Conservation (phyloP, 768 basidiomycete species). For the Sutorius australiensis region DNA sequence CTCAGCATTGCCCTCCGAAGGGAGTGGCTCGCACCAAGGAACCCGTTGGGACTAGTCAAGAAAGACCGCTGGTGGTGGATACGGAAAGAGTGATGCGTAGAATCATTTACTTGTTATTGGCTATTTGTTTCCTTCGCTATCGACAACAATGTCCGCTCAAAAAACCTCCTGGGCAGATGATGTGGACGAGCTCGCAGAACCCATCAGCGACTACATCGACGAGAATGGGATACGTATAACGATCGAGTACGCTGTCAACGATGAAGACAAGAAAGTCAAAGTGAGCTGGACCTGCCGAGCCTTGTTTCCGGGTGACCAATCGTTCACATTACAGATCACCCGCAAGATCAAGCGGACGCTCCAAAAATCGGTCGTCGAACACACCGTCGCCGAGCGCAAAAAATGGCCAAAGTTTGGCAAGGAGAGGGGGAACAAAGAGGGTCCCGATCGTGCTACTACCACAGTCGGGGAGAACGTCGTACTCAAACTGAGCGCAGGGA, state of each 20-base stretch:
- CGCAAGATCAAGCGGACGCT: conserved; percentile 81
- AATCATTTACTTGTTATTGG: conserved; percentile 7
- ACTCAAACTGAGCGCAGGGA: conserved; percentile 60
- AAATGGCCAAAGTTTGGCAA: conserved; percentile 92
- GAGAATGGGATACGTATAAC: conserved; percentile 87
- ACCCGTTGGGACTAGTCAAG: neutral
- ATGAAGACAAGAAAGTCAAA: conserved; percentile 94
- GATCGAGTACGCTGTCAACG: conserved; percentile 79
- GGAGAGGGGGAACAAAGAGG: conserved; percentile 82
- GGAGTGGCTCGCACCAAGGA: neutral
- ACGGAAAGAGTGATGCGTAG: neutral
- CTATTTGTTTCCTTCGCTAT: conserved; percentile 13
- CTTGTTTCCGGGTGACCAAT: neutral
- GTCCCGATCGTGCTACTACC: conserved; percentile 91
- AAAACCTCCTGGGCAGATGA: conserved; percentile 91
- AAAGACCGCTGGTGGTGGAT: neutral
- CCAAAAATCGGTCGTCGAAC: conserved; percentile 91
- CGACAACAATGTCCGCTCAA: conserved; percentile 20
- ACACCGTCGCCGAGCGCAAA: conserved; percentile 89
- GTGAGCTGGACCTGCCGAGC: conserved; percentile 35
- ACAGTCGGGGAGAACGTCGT: conserved; percentile 78
- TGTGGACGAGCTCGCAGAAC: conserved; percentile 68
- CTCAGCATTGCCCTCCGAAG: neutral
- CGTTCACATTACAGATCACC: conserved; percentile 57
- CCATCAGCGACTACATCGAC: conserved; percentile 65